Evolutionary conservation across 2,329 filamentous ascomycete genomes (phyloP).

Genomic region (Sporothrix pseudoabietina): DNA sequence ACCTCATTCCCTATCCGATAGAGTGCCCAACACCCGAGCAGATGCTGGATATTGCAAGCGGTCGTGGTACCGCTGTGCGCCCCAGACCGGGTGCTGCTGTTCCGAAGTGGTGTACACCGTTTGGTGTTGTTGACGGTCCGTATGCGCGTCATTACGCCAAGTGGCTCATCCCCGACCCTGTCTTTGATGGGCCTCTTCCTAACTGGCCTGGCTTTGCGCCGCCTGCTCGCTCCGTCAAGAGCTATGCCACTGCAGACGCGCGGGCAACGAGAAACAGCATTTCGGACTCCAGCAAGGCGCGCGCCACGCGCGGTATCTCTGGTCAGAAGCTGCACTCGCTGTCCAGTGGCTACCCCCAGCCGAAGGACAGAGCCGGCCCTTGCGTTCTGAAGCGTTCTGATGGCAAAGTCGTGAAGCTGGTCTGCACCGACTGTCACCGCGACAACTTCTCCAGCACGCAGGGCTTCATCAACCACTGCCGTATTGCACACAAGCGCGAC

Average conservation of each 20-base stretch:
- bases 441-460: constrained; percentile 95
- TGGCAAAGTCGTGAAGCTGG: constrained; percentile 82
- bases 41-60: constrained; percentile 71
- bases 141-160: constrained; percentile 93
- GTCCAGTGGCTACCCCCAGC: constrained; percentile 68
- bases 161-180: constrained; percentile 88
- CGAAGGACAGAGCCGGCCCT: constrained; percentile 81
- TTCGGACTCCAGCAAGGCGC: constrained; percentile 58
- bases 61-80: constrained; percentile 71
- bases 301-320: constrained; percentile 52
- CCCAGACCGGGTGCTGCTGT: constrained; percentile 63
- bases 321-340: constrained; percentile 69
- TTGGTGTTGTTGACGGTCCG: constrained; percentile 87
- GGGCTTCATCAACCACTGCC: constrained; percentile 99
- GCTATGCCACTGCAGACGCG: constrained; percentile 62
- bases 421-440: constrained; percentile 84
- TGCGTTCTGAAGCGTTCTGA: constrained; percentile 85
- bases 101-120: constrained; percentile 80
- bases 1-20: constrained; percentile 86
- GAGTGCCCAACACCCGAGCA: constrained; percentile 66
- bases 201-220: constrained; percentile 49
- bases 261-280: constrained; percentile 78
- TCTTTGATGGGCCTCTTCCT: constrained; percentile 71
- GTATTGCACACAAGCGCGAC: constrained; percentile 89
- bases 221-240: constrained; percentile 44